Base-by-base conservation (phyloP, 2,329 filamentous ascomycete genomes). In the Ophioceras dolichostomum region DNA sequence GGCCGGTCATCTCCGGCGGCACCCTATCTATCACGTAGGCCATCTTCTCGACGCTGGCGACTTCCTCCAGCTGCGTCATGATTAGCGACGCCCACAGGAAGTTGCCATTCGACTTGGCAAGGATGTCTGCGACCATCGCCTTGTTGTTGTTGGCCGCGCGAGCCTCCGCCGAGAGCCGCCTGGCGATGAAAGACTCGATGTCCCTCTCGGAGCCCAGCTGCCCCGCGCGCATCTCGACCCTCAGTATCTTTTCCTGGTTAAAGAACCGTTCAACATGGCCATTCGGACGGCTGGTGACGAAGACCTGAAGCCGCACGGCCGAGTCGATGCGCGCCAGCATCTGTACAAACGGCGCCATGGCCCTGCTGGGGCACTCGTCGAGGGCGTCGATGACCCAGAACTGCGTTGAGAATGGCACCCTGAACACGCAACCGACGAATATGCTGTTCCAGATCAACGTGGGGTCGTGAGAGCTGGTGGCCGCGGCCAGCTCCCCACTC, bases 331-430 rank as follows among this genome's bases (percentile, higher is more conserved):
- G 20, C n/a, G 28, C 13, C 5, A 39, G 29, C 12, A 28, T 14
- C 13, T 17, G 4, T 2, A 34, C 10, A n/a, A 39, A 18, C 13
- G 12, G 8, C 10, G 8, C 10, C 9, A 24, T 19, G 3, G 12
- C 13, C 10, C 36, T 32, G 22, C 22, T 26, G 12, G 22, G 22
- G 13, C 26, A 31, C 24, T 39, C 32, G 28, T 39, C 38, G 8
- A 39, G 27, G 20, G 16, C 38, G 14, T 39, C 38, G 3, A 39
- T 26, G 7, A 39, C 21, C 38, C 38, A 39, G 19, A 35, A 32
- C 3, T 19, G 3, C 12, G 27, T 5, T 13, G n/a, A 18, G 6
- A 26, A 26, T 26, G 5, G 16, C 6, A 34, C 3, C 5, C 12
- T 20, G 17, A 39, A 34, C 3, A 39, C 12, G 18, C 19, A n/a